Percentiles rank a stretch among this genome's conserved stretches.
Evolutionary conservation across 345 rosid species (phyloP).

Genomic region (Turnera subulata): DNA sequence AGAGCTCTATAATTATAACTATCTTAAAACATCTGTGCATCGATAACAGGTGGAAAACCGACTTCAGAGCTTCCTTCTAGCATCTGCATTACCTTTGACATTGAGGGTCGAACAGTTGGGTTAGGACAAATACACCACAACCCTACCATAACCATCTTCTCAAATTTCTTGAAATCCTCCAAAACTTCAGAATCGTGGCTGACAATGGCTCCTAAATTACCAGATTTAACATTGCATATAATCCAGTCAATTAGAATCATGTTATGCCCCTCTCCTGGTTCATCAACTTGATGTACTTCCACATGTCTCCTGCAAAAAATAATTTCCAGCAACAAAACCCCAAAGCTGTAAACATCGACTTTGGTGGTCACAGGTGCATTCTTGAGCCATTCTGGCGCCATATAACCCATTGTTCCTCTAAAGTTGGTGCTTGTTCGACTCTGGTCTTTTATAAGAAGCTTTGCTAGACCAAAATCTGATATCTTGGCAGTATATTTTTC

Average conservation of each 20-base stretch:
- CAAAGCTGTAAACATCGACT: slow-evolving; percentile 34
- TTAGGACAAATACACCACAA: slow-evolving; percentile 28
- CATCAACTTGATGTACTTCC: slow-evolving; percentile 20
- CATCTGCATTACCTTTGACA: slow-evolving; percentile 30
- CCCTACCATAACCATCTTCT: slow-evolving; percentile 26
- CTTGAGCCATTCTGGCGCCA: slow-evolving; percentile 47
- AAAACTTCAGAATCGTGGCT: slow-evolving; percentile 20
- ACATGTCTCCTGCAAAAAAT: slow-evolving; percentile 26
- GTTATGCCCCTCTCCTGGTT: slow-evolving; percentile 1
- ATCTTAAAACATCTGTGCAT: slow-evolving; percentile 8
- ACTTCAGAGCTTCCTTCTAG: slow-evolving; percentile 36
- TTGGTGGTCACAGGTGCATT: slow-evolving; percentile 31
- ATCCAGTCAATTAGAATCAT: slow-evolving; percentile 36
- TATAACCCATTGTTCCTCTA: slow-evolving; percentile 44
- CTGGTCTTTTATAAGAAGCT: slow-evolving; percentile 37
- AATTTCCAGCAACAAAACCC: slow-evolving; percentile 33
- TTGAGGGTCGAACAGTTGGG: slow-evolving; percentile 15
- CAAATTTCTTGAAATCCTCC: slow-evolving; percentile 17
- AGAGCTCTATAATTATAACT: too few species aligned
- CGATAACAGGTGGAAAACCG: slow-evolving; percentile 21
- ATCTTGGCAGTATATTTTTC: slow-evolving; percentile 24
- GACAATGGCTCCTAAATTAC: slow-evolving; percentile 10
- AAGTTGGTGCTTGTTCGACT: slow-evolving; percentile 32
- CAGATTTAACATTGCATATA: slow-evolving; percentile 14
- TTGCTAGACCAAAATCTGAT: slow-evolving; percentile 42